Evolutionary conservation across 1,284 basidiomycete genomes (phyloP), one percentile per base, ranked within the genome.

Genomic region (Porogramme epimiltina): DNA sequence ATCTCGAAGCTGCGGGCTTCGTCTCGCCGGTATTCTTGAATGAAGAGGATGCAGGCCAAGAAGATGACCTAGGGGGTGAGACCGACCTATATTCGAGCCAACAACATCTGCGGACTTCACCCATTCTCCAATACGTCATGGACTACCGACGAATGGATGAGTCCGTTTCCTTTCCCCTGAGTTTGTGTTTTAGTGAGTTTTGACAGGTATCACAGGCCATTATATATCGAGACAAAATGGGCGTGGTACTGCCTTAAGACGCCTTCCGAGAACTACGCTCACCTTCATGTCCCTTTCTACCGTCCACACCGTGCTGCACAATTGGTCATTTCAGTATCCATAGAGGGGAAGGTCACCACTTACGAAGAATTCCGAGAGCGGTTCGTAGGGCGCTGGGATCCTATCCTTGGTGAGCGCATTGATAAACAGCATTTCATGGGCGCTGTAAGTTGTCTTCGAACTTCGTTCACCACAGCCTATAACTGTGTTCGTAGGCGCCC

Each of bases 201-300:
- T 26, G 34, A n/a, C n/a, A n/a, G n/a, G n/a, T n/a, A 44, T 26
- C 49, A 19, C 34, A 89, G 87, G 16, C 77, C 82, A 0, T 64
- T 87, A 9, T 85, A 74, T 49, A 71, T 89, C 13, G 78, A 86
- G 59, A 88, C 87, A 0, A 57, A 72, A 23, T 73, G 72, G 52
- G 82, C 82, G 0, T 82, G 79, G 74, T 89, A 89, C 61, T 76
- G 80, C 25, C 67, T 89, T 19, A 66, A 70, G 13, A 60, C 53
- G 1, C 82, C 86, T 0, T 73, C 77, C 2, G 56, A 63, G 15
- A 57, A 54, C 18, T 89, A 89, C 54, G 51, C 63, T 10, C 61
- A 61, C 1, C 68, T 70, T n/a, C 84, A 76, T 49, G 58, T 65
- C 19, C 61, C 73, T 3, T 87, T 85, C 62, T 79, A 79, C 58